These are phyloP conservation scores for Coemansia sp. DNA, from an alignment of 192 early-diverging fungal genomes.

Conservation along the genomic window DNA sequence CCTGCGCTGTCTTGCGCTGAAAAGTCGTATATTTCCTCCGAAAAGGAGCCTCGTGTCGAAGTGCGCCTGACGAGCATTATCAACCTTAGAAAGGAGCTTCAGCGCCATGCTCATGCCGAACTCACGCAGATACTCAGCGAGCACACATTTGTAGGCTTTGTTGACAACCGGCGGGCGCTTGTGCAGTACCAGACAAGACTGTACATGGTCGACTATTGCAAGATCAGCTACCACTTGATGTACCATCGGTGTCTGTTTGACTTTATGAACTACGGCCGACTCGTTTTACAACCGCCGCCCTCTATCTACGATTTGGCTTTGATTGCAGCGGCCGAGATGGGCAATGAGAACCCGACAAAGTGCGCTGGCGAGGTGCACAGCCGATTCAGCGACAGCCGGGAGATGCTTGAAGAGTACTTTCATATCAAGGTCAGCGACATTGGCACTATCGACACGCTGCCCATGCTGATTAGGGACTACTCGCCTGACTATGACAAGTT, in stretches of 20 bases:
- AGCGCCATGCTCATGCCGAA: constrained; percentile 45
- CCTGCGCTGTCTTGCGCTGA: neutral
- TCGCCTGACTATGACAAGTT: constrained; percentile 80
- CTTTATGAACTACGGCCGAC: constrained; percentile 86
- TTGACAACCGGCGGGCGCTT: constrained; percentile 75
- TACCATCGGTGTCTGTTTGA: constrained; percentile 79
- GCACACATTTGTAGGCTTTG: constrained; percentile 86
- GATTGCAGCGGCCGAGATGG: constrained; percentile 56
- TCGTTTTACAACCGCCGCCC: constrained; percentile 62
- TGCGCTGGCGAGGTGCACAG: constrained; percentile 14
- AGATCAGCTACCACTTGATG: constrained; percentile 80
- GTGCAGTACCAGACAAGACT: constrained; percentile 85
- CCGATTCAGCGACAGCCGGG: constrained; percentile 44
- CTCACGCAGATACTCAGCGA: constrained; percentile 75
- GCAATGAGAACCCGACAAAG: constrained; percentile 20
- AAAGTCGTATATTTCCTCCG: constrained; percentile 21
- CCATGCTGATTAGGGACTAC: constrained; percentile 80
- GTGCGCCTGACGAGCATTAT: constrained; percentile 80
- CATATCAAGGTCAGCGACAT: constrained; percentile 63
- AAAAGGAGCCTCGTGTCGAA: constrained; percentile 58
- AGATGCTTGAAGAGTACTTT: constrained; percentile 93
- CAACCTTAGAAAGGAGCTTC: constrained; percentile 71
- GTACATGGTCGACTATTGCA: constrained; percentile 79
- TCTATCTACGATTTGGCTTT: constrained; percentile 66
- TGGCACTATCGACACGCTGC: constrained; percentile 67